Base-by-base conservation (phyloP, 2,329 filamentous ascomycete genomes). In the Macrophomina phaseolina region DNA sequence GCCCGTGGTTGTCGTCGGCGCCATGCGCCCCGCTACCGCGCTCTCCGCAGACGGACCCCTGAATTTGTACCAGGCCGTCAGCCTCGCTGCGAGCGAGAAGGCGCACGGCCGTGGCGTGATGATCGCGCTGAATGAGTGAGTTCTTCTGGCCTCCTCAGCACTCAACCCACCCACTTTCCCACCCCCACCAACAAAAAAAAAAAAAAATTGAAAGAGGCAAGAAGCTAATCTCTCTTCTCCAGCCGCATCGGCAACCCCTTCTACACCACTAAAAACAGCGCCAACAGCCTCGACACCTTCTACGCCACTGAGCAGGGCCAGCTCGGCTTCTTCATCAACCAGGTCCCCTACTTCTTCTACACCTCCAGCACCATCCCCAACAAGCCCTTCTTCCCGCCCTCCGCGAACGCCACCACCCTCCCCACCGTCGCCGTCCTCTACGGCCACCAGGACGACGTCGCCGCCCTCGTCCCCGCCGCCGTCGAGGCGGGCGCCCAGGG, bases 271-370 rank as follows among this genome's bases (percentile, higher is more conserved):
- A 90, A 90, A 77, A 86, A 83, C 38, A 86, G 89, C 71, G 86
- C 87, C 60, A 89, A 90, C 76, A 81, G 84, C 1, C 79, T 89
- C 58, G 87, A 90, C 71, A 87, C 87, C 7, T 90, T 90, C 81
- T 84, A 82, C 72, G 81, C 84, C 1, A 78, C 78, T 14, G 87
- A 90, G 76, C 81, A 82, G 70, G 86, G 87, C 1, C 83, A 83
- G 68, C 79, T 90, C 0, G 88, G 88, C 42, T 80, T 82, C 66
- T 85, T 90, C 73, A 81, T 88, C 71, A 83, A 87, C 70, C 81
- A 87, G 67, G 79, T 83, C 45, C 86, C 87, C 0, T 83, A 85
- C 71, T 90, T 89, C 79, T 90, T 85, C 80, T 89, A 82, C 71
- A 80, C 81, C 9, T 80, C 87, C 0, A 78, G 81, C 2, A 76